Evolutionary conservation across 352 stramenopile species (phyloP).

Genomic region (Chrysophaeum taylorii): DNA sequence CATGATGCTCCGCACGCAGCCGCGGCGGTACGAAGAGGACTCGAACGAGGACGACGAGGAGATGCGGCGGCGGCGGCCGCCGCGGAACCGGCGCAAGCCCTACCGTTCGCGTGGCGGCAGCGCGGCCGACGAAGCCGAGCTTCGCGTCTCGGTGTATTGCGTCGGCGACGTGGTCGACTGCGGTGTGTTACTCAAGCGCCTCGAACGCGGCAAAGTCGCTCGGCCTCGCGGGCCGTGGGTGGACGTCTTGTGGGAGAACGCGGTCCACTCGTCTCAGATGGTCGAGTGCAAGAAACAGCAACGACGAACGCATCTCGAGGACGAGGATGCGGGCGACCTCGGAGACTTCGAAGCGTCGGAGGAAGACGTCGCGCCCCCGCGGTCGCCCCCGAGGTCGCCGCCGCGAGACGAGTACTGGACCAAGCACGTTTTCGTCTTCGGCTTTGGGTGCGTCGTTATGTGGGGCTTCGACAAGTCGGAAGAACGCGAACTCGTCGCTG

Average conservation of each 20-base stretch:
- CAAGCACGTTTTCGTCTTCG: slow-evolving; percentile 34
- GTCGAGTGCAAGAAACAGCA: not conserved
- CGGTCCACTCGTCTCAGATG: not conserved
- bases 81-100: too few relatives aligned
- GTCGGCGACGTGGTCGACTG: not conserved
- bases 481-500: slow-evolving; percentile 49
- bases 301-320: not conserved
- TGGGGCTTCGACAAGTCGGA: slow-evolving; percentile 68
- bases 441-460: slow-evolving; percentile 65
- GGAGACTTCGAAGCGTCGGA: too few relatives aligned
- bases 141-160: not conserved
- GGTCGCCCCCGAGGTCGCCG: too few relatives aligned
- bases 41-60: too few relatives aligned
- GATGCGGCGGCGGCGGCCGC: too few relatives aligned
- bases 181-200: not conserved
- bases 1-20: too few relatives aligned
- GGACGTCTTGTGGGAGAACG: not conserved
- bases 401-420: not conserved
- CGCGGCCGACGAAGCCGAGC: not conserved
- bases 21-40: too few relatives aligned
- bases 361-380: too few relatives aligned
- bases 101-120: too few relatives aligned
- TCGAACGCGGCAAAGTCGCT: not conserved
- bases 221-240: not conserved
- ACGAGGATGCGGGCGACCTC: too few relatives aligned